phyloP scores from a whole-genome alignment of 257 asterid genomes.

The Scutellaria galericulata region DNA sequence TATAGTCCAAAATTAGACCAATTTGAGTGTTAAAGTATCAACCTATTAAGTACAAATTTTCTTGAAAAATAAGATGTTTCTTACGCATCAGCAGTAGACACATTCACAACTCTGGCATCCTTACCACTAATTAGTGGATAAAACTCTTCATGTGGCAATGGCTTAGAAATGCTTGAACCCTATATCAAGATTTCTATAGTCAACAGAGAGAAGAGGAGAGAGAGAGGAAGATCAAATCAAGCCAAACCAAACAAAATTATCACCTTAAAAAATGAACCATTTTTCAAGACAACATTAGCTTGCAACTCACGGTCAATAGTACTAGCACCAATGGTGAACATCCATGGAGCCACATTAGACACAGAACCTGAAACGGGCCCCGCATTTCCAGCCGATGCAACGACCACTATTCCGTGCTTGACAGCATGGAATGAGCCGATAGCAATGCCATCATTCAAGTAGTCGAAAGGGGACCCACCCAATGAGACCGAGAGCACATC shows the following conservation, averaged over 20 bases:
- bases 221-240: neutral
- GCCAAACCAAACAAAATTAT: neutral
- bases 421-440: constrained; percentile 69
- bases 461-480: constrained; percentile 44
- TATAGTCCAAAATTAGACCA: too few relatives aligned
- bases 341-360: constrained; percentile 71
- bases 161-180: constrained; percentile 52
- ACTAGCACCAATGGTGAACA: constrained; percentile 73
- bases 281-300: constrained; percentile 35
- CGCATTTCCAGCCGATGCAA: constrained; percentile 64
- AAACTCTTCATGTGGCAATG: constrained; percentile 36
- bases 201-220: too few relatives aligned
- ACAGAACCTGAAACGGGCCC: constrained; percentile 50
- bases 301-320: constrained; percentile 52
- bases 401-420: constrained; percentile 50
- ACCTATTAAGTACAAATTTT: neutral
- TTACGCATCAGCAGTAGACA: constrained; percentile 48
- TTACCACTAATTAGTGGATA: constrained; percentile 50
- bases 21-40: constrained; percentile 7
- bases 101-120: constrained; percentile 41
- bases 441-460: constrained; percentile 47
- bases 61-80: constrained; percentile 6
- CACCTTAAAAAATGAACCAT: constrained; percentile 46
- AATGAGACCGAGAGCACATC: constrained; percentile 67
- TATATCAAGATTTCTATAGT: neutral